Conservation (phyloP, 129 eudicot genomes). For the Saposhnikovia divaricata region DNA sequence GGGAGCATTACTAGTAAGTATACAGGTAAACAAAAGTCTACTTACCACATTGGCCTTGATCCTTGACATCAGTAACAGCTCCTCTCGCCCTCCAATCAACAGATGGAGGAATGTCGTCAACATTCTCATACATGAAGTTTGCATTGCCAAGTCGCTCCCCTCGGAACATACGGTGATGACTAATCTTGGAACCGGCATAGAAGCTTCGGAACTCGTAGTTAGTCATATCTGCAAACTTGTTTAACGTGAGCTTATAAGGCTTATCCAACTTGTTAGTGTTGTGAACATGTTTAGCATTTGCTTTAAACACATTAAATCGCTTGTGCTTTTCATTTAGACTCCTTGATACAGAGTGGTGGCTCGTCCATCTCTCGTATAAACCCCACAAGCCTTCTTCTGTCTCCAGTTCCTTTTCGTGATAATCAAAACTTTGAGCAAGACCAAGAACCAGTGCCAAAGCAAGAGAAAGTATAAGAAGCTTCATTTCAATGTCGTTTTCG, state of each 20-base stretch:
- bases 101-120: slow-evolving; percentile 32
- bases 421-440: slow-evolving; percentile 39
- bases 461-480: slow-evolving; percentile 18
- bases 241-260: slow-evolving; percentile 64
- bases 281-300: slow-evolving; percentile 49
- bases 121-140: slow-evolving; percentile 45
- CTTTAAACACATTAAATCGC: slow-evolving; percentile 69
- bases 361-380: slow-evolving; percentile 73
- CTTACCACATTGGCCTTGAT: slow-evolving; percentile 89
- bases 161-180: slow-evolving; percentile 39
- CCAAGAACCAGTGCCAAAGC: slow-evolving; percentile 29
- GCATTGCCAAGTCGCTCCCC: slow-evolving; percentile 24
- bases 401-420: slow-evolving; percentile 51
- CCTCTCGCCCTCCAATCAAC: slow-evolving; percentile 73
- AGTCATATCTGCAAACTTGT: slow-evolving; percentile 85
- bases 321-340: slow-evolving; percentile 53
- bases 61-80: slow-evolving; percentile 55
- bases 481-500: slow-evolving; percentile 14
- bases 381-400: slow-evolving; percentile 56
- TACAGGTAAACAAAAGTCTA: not conserved
- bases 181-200: slow-evolving; percentile 58
- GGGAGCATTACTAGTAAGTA: not conserved
- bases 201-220: slow-evolving; percentile 45
- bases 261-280: slow-evolving; percentile 56
- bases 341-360: slow-evolving; percentile 39